phyloP scores from a whole-genome alignment of 1,284 basidiomycete genomes.

The Bjerkandera adusta region DNA sequence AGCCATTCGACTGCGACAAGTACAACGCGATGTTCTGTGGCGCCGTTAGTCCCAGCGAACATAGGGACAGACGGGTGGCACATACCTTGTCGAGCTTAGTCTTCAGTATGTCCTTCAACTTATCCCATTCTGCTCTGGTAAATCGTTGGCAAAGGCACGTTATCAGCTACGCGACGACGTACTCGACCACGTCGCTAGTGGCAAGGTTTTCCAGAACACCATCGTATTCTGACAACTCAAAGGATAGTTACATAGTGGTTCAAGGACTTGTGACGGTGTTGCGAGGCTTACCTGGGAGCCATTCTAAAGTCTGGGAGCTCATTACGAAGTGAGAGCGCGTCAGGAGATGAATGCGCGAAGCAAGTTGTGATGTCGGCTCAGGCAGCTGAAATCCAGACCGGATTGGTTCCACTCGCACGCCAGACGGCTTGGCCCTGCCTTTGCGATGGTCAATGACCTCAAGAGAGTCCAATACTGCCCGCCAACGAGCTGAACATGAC shows the following conservation, averaged over 20 bases:
- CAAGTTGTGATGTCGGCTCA: too few relatives aligned
- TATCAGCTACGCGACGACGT: constrained; percentile 19
- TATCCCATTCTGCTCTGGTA: constrained; percentile 73
- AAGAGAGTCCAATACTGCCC: too few relatives aligned
- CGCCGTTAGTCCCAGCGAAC: neutral
- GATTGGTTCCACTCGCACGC: too few relatives aligned
- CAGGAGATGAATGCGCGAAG: too few relatives aligned
- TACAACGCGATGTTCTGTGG: constrained; percentile 59
- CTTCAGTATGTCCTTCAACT: constrained; percentile 72
- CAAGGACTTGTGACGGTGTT: neutral
- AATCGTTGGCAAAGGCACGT: constrained; percentile 12
- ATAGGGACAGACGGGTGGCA: neutral
- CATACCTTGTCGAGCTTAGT: constrained; percentile 62
- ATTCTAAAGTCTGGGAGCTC: constrained; percentile 8
- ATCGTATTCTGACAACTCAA: constrained; percentile 54
- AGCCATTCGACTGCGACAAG: constrained; percentile 43
- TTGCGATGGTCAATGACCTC: too few relatives aligned
- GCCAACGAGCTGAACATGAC: too few relatives aligned
- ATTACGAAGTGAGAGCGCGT: neutral
- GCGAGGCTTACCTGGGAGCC: constrained; percentile 14
- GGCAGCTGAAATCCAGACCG: too few relatives aligned
- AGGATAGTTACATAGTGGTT: constrained; percentile 1
- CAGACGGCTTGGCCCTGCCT: too few relatives aligned
- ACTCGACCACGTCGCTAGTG: constrained; percentile 71
- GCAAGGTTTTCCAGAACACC: constrained; percentile 65